Percentiles rank a stretch among this genome's conserved stretches.
phyloP scores from a whole-genome alignment of 2,329 filamentous ascomycete genomes.

The Arthrobotrys pseudoclavata region DNA sequence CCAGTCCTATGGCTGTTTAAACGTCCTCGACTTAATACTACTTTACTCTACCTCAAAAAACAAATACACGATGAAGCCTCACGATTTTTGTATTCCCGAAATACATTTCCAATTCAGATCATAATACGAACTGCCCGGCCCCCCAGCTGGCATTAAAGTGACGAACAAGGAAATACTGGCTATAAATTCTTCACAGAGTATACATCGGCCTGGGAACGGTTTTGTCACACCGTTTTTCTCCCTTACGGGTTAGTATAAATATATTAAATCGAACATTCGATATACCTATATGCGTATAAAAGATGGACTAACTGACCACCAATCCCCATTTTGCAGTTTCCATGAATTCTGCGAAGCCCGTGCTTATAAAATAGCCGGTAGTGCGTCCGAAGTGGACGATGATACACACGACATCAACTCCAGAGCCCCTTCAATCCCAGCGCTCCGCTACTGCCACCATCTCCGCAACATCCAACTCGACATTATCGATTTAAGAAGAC shows the following conservation, averaged over 20 bases:
- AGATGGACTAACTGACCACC: too few species aligned
- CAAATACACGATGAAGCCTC: conserved; percentile 26
- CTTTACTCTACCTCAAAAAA: neutral
- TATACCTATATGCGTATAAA: neutral
- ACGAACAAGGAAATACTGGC: neutral
- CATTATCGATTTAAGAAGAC: neutral
- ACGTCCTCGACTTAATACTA: neutral
- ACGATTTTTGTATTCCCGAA: conserved; percentile 10
- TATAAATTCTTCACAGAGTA: neutral
- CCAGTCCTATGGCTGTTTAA: neutral
- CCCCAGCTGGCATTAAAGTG: neutral
- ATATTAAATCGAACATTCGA: neutral
- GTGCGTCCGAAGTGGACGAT: neutral
- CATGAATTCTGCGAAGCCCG: conserved; percentile 6
- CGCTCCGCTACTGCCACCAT: conserved; percentile 1
- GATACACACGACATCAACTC: neutral
- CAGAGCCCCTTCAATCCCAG: neutral
- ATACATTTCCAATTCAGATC: neutral
- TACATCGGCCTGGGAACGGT: neutral
- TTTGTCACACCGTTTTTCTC: neutral
- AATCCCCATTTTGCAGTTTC: neutral
- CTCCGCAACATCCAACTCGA: neutral
- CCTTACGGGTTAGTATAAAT: conserved; percentile 4
- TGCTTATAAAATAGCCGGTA: neutral
- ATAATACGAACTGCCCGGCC: neutral